Conservation (phyloP, 148 eudicot genomes). For the Euryodendron excelsum region DNA sequence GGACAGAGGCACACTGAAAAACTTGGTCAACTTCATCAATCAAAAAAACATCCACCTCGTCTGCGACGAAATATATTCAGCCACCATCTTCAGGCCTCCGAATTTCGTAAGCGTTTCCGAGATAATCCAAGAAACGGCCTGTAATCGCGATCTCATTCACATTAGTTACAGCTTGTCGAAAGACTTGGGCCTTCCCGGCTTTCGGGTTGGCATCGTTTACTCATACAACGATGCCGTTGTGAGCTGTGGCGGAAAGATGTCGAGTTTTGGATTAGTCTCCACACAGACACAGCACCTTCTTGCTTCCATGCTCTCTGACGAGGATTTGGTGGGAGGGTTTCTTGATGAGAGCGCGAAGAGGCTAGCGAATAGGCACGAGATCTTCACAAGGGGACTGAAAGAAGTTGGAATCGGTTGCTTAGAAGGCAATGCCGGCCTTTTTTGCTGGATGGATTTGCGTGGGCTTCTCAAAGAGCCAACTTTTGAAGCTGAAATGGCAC, state of each 20-base stretch:
- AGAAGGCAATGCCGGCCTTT: slow-evolving; percentile 62
- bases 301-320: slow-evolving; percentile 57
- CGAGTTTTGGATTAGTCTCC: slow-evolving; percentile 77
- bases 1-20: slow-evolving; percentile 38
- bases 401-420: slow-evolving; percentile 57
- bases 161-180: slow-evolving; percentile 70
- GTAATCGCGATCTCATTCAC: slow-evolving; percentile 53
- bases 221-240: slow-evolving; percentile 74
- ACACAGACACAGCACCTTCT: slow-evolving; percentile 69
- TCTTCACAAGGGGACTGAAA: slow-evolving; percentile 47
- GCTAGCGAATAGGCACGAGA: slow-evolving; percentile 31
- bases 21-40: slow-evolving; percentile 35
- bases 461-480: slow-evolving; percentile 41
- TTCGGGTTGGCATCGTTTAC: slow-evolving; percentile 68
- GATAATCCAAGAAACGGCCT: slow-evolving; percentile 37
- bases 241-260: slow-evolving; percentile 54
- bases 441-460: slow-evolving; percentile 74
- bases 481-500: slow-evolving; percentile 41
- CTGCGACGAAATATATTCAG: slow-evolving; percentile 65
- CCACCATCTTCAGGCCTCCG: slow-evolving; percentile 45
- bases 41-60: slow-evolving; percentile 41
- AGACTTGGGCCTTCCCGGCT: slow-evolving; percentile 82
- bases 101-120: slow-evolving; percentile 48
- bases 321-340: slow-evolving; percentile 33
- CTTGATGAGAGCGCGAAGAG: slow-evolving; percentile 32